Percentiles rank a stretch among this genome's conserved stretches.
These are phyloP conservation scores for Penicillium pulvis DNA, from an alignment of 495 filamentous ascomycete species.

Conservation along the genomic window DNA sequence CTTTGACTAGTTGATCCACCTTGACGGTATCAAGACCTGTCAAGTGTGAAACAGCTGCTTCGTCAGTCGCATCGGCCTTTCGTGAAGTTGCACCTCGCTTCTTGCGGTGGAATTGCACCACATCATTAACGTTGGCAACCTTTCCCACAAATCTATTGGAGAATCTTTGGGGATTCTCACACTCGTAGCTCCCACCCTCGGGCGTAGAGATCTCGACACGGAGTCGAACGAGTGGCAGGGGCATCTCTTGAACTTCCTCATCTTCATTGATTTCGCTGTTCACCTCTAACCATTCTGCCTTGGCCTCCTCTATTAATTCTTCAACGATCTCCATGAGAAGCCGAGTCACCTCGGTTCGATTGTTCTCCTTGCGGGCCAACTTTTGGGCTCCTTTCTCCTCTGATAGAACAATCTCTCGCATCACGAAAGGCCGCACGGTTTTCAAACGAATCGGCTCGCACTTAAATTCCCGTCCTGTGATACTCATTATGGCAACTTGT, in stretches of 20 bases:
- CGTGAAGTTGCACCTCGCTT: constrained; percentile 55
- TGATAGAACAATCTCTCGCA: constrained; percentile 76
- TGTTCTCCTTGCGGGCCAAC: constrained; percentile 77
- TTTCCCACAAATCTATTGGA: constrained; percentile 89
- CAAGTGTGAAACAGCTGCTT: constrained; percentile 59
- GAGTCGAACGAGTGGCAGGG: constrained; percentile 82
- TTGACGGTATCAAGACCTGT: constrained; percentile 73
- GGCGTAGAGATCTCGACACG: constrained; percentile 89
- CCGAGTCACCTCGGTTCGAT: constrained; percentile 74
- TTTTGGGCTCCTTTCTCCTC: constrained; percentile 76
- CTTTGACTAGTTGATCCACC: constrained; percentile 82
- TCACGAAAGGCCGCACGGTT: constrained; percentile 88
- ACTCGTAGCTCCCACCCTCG: constrained; percentile 83
- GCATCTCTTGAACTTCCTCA: constrained; percentile 57
- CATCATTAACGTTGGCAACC: constrained; percentile 92
- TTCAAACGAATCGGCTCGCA: constrained; percentile 83
- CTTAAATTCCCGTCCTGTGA: constrained; percentile 81
- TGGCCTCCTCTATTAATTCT: constrained; percentile 83
- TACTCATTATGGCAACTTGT: constrained; percentile 80
- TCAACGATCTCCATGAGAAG: constrained; percentile 77
- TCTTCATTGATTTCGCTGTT: constrained; percentile 59
- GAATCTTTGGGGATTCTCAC: constrained; percentile 95
- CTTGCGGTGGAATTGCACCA: constrained; percentile 90
- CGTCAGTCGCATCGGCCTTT: constrained; percentile 54
- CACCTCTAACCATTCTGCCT: constrained; percentile 71